Conservation (phyloP, 177 flowering plant genomes). For the Telopea speciosissima region DNA sequence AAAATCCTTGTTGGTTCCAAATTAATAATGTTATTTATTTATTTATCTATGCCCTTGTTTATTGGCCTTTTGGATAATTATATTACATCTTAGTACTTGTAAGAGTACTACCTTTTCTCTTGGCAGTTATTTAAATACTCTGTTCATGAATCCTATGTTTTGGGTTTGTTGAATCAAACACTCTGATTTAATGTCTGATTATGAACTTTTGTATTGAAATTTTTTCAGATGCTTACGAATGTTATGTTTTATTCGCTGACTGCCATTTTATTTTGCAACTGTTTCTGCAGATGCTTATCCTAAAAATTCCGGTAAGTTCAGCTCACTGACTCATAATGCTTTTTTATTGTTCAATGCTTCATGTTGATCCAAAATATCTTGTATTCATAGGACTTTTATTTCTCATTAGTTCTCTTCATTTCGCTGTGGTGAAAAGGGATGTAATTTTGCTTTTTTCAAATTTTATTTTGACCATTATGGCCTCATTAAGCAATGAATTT, state of each 20-base stretch:
- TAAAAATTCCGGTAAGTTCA: conserved; percentile 61
- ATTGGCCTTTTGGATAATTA: too few species aligned
- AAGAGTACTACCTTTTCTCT: too few species aligned
- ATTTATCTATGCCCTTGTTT: background rate
- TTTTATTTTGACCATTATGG: background rate
- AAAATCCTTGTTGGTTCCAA: too few species aligned
- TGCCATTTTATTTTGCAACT: background rate
- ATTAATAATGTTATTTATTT: too few species aligned
- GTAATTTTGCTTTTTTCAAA: too few species aligned
- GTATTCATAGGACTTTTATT: background rate
- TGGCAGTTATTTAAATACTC: too few species aligned
- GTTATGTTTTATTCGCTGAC: background rate
- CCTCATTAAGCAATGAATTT: background rate
- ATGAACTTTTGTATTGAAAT: background rate
- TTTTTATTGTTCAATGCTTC: background rate
- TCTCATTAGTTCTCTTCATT: background rate
- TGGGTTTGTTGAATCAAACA: background rate
- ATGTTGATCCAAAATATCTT: background rate
- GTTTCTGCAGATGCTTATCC: conserved; percentile 56
- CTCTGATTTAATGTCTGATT: background rate
- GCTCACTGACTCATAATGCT: background rate
- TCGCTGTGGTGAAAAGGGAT: background rate
- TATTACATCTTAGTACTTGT: too few species aligned
- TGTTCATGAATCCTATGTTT: background rate
- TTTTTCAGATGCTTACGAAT: background rate